Percentiles rank a stretch among this genome's conserved stretches.
Conservation (phyloP, 805 yeast species). For the Zygotorulaspora florentina region DNA sequence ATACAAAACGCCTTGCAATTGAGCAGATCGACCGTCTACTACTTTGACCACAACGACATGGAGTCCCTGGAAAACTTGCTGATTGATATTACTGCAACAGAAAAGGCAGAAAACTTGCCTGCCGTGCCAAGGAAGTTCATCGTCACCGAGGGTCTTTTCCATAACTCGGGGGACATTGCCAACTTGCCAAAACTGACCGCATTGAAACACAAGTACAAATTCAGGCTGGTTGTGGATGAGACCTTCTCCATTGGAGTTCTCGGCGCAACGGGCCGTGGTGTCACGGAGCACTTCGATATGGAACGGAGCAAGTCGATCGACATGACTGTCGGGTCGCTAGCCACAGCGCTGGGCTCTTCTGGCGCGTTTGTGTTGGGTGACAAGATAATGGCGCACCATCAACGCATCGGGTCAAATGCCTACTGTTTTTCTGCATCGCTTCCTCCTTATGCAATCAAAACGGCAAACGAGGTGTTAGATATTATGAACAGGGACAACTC, state of each 20-base stretch:
- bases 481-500: slow-evolving; percentile 44
- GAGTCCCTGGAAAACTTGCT: slow-evolving; percentile 71
- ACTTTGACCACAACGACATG: slow-evolving; percentile 83
- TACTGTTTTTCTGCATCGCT: slow-evolving; percentile 92
- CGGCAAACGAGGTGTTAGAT: slow-evolving; percentile 51
- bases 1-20: slow-evolving; percentile 85
- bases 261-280: slow-evolving; percentile 82
- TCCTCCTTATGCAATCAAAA: slow-evolving; percentile 84
- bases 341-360: slow-evolving; percentile 72
- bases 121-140: slow-evolving; percentile 79
- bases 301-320: slow-evolving; percentile 66
- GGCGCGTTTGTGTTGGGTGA: slow-evolving; percentile 95
- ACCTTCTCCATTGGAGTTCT: slow-evolving; percentile 79
- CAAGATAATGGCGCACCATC: slow-evolving; percentile 80
- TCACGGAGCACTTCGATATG: slow-evolving; percentile 67
- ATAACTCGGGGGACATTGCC: slow-evolving; percentile 74
- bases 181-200: slow-evolving; percentile 63
- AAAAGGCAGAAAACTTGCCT: slow-evolving; percentile 58
- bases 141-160: slow-evolving; percentile 86
- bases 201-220: slow-evolving; percentile 77
- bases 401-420: slow-evolving; percentile 83
- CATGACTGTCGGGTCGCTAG: slow-evolving; percentile 83
- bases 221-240: slow-evolving; percentile 85
- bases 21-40: slow-evolving; percentile 73
- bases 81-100: slow-evolving; percentile 53